A percentile compares a stretch with the other conserved stretches of the same genome.
These are phyloP conservation scores for Aspergillus novoparasiticus DNA, from an alignment of 2,329 filamentous ascomycete species.

Conservation along the genomic window DNA sequence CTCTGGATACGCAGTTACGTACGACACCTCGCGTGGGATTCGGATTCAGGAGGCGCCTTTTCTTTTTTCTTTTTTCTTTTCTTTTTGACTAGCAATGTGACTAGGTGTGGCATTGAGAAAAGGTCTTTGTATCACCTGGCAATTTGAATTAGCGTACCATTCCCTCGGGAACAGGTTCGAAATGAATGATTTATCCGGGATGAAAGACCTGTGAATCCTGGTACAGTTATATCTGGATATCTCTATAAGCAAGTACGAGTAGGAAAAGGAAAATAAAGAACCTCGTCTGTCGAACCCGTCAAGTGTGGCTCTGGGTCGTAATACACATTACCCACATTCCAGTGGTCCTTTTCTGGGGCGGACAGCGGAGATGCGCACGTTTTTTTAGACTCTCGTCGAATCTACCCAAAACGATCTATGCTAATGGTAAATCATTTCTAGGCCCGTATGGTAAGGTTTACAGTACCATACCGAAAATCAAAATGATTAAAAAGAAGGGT, in stretches of 20 bases:
- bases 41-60: background rate
- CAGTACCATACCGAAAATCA: background rate
- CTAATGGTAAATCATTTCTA: slow-evolving; percentile 20
- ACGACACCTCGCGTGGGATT: slow-evolving; percentile 3
- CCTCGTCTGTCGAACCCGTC: background rate
- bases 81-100: background rate
- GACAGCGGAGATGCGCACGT: slow-evolving; percentile 12
- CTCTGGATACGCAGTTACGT: slow-evolving; percentile 14
- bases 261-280: background rate
- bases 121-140: background rate
- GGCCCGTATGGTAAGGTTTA: background rate
- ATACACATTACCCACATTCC: background rate
- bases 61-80: background rate
- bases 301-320: background rate
- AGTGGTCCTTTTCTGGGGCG: slow-evolving; percentile 3
- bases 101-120: background rate
- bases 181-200: background rate
- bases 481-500: slow-evolving; percentile 9
- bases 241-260: background rate
- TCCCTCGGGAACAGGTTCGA: background rate
- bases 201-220: background rate
- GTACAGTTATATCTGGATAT: too few relatives aligned
- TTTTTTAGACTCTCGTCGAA: slow-evolving; percentile 24
- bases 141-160: background rate
- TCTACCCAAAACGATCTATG: slow-evolving; percentile 18